Evolutionary conservation across 2,329 filamentous ascomycete species (phyloP).

Genomic region (Venturia oleaginea): DNA sequence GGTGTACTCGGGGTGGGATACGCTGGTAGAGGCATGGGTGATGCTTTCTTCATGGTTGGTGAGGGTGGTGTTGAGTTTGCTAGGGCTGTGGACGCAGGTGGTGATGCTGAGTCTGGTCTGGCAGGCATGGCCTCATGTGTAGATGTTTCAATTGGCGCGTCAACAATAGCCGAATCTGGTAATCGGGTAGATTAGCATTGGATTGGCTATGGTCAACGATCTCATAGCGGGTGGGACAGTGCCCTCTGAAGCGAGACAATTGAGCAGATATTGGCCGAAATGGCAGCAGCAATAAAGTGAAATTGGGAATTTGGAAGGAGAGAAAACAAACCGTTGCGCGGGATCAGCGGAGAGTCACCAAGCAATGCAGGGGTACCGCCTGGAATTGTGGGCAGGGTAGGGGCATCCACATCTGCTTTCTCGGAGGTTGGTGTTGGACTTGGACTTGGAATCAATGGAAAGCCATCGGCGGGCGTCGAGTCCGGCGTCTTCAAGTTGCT

Average conservation of each 20-base stretch:
- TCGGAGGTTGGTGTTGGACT: not conserved
- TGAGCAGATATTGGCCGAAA: not conserved
- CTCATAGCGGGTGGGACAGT: not conserved
- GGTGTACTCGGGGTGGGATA: constrained; percentile 10
- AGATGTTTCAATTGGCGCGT: constrained; percentile 9
- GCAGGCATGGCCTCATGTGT: constrained; percentile 8
- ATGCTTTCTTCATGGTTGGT: constrained; percentile 13
- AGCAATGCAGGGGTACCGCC: not conserved
- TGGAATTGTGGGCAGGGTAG: not conserved
- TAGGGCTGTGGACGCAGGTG: constrained; percentile 1
- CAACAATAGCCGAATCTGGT: not conserved
- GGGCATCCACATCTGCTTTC: no score
- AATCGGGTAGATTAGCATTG: constrained; percentile 1
- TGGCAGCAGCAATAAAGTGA: not conserved
- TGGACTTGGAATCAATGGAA: not conserved
- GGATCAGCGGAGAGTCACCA: not conserved
- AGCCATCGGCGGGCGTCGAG: not conserved
- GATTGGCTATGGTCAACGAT: not conserved
- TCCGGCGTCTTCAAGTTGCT: not conserved
- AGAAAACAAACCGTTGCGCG: constrained; percentile 4
- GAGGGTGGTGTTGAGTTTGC: constrained; percentile 5
- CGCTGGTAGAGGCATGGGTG: constrained; percentile 11
- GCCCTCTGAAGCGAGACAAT: not conserved
- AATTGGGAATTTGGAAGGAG: not conserved
- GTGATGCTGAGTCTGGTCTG: constrained; percentile 2